Conservation (phyloP, 1,139 yeast genomes). For the Eremothecium cymbalariae region DNA sequence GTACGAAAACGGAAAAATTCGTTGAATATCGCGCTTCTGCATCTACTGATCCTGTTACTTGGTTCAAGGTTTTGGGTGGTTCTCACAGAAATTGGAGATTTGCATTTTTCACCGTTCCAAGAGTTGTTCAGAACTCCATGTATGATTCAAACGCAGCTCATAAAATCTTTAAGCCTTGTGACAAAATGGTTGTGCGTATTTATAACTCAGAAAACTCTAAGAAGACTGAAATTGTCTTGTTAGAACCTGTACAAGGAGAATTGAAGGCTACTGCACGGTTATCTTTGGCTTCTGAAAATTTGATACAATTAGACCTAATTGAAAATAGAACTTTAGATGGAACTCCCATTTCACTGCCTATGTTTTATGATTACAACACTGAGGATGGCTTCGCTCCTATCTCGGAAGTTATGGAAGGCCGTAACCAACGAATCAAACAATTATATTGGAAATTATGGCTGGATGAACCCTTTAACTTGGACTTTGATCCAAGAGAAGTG, state of each 20-base stretch:
- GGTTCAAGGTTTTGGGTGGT: conserved; percentile 85
- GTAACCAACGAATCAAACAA: conserved; percentile 88
- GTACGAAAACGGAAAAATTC: conserved; percentile 32
- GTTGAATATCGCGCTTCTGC: conserved; percentile 44
- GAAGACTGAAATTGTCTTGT: conserved; percentile 55
- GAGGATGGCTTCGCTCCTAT: conserved; percentile 92
- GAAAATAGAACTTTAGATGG: conserved; percentile 84
- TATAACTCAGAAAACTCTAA: conserved; percentile 41
- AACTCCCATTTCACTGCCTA: conserved; percentile 63
- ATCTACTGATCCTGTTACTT: conserved; percentile 45
- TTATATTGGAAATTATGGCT: conserved; percentile 98
- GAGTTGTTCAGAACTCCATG: conserved; percentile 77
- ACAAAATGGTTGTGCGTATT: conserved; percentile 51
- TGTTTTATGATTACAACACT: conserved; percentile 73
- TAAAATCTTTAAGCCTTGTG: conserved; percentile 68
- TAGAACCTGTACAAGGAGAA: conserved; percentile 67
- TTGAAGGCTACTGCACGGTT: conserved; percentile 61
- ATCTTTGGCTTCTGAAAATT: conserved; percentile 38
- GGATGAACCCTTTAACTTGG: conserved; percentile 58
- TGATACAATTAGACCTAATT: conserved; percentile 63
- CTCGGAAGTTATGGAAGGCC: conserved; percentile 77
- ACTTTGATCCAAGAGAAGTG: conserved; percentile 60
- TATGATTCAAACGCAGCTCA: conserved; percentile 74
- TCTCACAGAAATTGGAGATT: conserved; percentile 76
- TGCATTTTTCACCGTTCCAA: conserved; percentile 72